Conservation (phyloP, 257 asterid genomes). For the Osmanthus fragrans region DNA sequence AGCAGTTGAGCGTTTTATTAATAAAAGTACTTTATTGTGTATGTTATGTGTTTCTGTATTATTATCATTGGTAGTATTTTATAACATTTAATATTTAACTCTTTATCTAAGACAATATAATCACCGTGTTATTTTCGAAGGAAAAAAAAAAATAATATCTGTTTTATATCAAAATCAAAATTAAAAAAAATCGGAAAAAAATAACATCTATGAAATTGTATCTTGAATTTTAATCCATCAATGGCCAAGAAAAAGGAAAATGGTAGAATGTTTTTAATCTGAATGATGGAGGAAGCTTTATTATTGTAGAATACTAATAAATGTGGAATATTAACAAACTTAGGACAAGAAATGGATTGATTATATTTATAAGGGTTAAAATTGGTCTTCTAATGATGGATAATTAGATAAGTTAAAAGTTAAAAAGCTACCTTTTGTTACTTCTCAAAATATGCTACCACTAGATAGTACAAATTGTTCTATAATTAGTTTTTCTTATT, state of each 20-base stretch:
- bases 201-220: not conserved
- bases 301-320: not conserved
- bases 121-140: not conserved
- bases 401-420: not conserved
- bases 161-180: not conserved
- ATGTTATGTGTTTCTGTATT: not conserved
- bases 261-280: not conserved
- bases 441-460: not conserved
- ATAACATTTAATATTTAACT: no score
- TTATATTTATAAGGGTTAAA: not conserved
- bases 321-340: not conserved
- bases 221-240: no score
- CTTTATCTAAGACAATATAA: not conserved
- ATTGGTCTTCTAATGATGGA: not conserved
- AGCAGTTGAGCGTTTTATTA: no score
- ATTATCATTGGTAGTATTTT: not conserved
- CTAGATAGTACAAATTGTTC: not conserved
- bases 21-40: no score
- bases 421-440: not conserved
- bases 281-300: not conserved
- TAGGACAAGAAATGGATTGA: not conserved
- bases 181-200: not conserved
- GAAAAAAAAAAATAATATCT: not conserved
- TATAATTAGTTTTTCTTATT: no score
- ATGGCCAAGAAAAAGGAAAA: not conserved